A percentile compares a stretch with the other conserved stretches of the same genome.
phyloP scores from a whole-genome alignment of 2,329 filamentous ascomycete species.

The Capronia americana region DNA sequence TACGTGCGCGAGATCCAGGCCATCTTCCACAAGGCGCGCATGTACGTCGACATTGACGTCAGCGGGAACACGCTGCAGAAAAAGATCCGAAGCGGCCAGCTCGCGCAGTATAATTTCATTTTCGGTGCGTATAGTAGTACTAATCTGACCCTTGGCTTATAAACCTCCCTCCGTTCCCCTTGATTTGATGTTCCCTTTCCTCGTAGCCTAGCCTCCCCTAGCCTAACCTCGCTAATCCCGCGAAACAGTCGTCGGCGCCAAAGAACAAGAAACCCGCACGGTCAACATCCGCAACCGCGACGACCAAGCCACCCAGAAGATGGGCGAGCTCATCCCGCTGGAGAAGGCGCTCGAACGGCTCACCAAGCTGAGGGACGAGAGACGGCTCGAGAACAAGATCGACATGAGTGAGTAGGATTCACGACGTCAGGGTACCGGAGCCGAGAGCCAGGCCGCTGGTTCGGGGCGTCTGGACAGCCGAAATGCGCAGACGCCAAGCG shows the following conservation, averaged over 20 bases:
- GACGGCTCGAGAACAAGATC: slow-evolving; percentile 49
- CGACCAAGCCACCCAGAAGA: slow-evolving; percentile 66
- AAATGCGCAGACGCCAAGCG: neutral
- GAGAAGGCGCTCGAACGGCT: slow-evolving; percentile 65
- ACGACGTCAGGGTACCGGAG: neutral
- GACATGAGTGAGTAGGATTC: slow-evolving; percentile 34
- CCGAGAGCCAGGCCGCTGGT: neutral
- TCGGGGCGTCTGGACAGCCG: neutral
- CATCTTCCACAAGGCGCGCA: slow-evolving; percentile 52
- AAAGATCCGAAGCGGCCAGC: slow-evolving; percentile 58
- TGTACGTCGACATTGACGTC: slow-evolving; percentile 57
- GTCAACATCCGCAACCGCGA: slow-evolving; percentile 71
- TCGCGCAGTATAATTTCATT: slow-evolving; percentile 59
- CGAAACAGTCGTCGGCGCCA: slow-evolving; percentile 63
- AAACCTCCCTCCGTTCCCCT: neutral
- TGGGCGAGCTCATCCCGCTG: slow-evolving; percentile 66
- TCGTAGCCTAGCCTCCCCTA: neutral
- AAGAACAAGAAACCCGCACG: slow-evolving; percentile 64
- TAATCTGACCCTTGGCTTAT: slow-evolving; percentile 5
- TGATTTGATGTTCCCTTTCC: no score
- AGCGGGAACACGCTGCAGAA: slow-evolving; percentile 59
- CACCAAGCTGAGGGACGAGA: slow-evolving; percentile 52
- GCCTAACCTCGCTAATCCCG: neutral
- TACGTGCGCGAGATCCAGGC: slow-evolving; percentile 56
- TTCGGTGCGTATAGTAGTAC: slow-evolving; percentile 48